Evolutionary conservation across 2,329 filamentous ascomycete genomes (phyloP), one percentile per base, ranked within the genome.

Genomic region (Torrubiella hemipterigena): DNA sequence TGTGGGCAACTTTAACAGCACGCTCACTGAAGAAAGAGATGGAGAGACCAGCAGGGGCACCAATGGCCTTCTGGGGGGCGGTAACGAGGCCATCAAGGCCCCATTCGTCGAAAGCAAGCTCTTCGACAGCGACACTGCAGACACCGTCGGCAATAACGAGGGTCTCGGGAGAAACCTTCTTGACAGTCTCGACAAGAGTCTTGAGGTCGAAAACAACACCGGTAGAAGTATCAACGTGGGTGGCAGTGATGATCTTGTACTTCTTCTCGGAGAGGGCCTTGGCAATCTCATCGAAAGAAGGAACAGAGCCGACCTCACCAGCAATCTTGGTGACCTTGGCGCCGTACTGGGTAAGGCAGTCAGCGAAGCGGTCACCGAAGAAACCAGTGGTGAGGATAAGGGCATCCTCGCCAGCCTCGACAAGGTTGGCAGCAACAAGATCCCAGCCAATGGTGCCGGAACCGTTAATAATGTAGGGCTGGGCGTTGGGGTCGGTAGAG

Each of bases 401-500:
- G 16, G 82, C 91, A 36, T 94, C 74, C 51, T 98, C 91, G 37
- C 83, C 87, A 30, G 77, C 71, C 63, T 98, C 89, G 38, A 84
- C 70, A 40, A 98, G 63, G 64, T 96, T 98, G 46, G 86, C 80
- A n/a, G 86, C 81, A 27, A 96, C 86, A 36, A 96, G 64, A 53
- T 98, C 91, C 91, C 91, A 98, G 38, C 91, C 91, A 7, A 98
- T 69, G 14, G 91, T 98, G 35, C 91, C 91, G 32, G 87, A 95
- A 40, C 91, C 91, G 43, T 85, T 86, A 55, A 98, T 75, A 53
- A 96, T 73, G 52, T 95, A 93, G 24, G 91, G 87, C 57, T 98
- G 91, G 17, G 87, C 77, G 29, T 75, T 59, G 31, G 86, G 69
- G 50, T 87, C 73, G 49, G 77, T 80, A 45, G 84, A 89, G 63